Evolutionary conservation across 805 yeast genomes (phyloP), one percentile per base, ranked within the genome.

Genomic region (Scheffersomyces ergatensis): DNA sequence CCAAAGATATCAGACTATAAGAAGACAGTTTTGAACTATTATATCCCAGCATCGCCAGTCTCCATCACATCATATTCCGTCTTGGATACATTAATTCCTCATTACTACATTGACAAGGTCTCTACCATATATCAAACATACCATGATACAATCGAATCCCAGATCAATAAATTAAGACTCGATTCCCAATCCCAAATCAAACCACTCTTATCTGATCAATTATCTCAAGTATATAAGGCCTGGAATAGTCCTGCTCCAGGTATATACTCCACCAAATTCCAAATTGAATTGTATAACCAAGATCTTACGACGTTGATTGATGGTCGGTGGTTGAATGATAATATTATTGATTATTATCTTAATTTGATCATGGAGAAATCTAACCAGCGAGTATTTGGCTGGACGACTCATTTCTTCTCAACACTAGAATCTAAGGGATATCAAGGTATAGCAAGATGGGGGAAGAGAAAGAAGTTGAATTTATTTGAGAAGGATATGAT

Each of bases 331-430:
- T 72, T 93, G 23, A 93, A 93, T 57, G 99, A 93, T 61, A 86
- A 83, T 33, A 75, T 93, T 4, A 90, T 93, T 43, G 98, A 93
- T 55, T 83, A 82, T 51, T 92, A 84, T 57, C 68, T 90, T 53
- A 69, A 71, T 33, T 51, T 83, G 49, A 63, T 83, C 5, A 67
- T 78, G 2, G 32, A 29, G 5, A 71, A 72, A 4, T 56, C 77
- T 18, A 39, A 53, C 3, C 45, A 74, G 2, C 58, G 63, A 20
- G 67, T 78, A 1, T 88, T 80, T 53, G 81, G 83, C 2, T 93
- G 92, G 70, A 85, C 93, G 4, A 89, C 98, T 0, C 96, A 86
- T 63, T 93, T 93, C 57, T 90, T 77, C 61, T 74, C 95, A 0
- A 83, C 83, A 2, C 66, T 93, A 33, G 74, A 80, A 31, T 58